Evolutionary conservation across 768 basidiomycete species (phyloP).

Genomic region (Pleurotus giganteus): DNA sequence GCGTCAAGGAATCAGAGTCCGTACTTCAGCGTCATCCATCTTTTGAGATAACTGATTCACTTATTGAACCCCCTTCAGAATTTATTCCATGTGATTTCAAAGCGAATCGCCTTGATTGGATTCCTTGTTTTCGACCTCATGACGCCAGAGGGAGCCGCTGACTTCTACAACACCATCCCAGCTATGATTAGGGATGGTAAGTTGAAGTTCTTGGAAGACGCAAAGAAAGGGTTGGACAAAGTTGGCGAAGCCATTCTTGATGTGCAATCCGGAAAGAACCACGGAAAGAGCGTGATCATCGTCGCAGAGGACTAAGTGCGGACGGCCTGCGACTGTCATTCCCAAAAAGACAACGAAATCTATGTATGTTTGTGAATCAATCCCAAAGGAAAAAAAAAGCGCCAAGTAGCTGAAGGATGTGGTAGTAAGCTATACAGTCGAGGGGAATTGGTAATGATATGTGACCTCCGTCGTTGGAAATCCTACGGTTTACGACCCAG

Average conservation of each 20-base stretch:
- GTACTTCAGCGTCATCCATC: conserved; percentile 18
- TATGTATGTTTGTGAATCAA: not conserved
- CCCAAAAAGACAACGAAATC: not conserved
- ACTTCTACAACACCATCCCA: conserved; percentile 42
- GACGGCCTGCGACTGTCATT: too few relatives aligned
- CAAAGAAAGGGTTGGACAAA: conserved; percentile 41
- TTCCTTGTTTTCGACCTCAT: conserved; percentile 29
- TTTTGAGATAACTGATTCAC: conserved; percentile 44
- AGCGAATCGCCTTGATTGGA: conserved; percentile 35
- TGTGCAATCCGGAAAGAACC: not conserved
- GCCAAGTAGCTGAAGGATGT: too few relatives aligned
- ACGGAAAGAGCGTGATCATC: conserved; percentile 7
- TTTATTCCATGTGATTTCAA: conserved; percentile 34
- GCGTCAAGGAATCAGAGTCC: conserved; percentile 6
- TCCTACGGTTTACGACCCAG: conserved; percentile 22
- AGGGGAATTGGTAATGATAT: too few relatives aligned
- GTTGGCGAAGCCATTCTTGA: conserved; percentile 30
- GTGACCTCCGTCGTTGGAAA: too few relatives aligned
- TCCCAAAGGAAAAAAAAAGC: too few relatives aligned
- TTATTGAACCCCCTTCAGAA: conserved; percentile 26
- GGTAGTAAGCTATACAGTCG: too few relatives aligned
- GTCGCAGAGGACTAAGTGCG: not conserved
- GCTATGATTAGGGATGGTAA: conserved; percentile 41
- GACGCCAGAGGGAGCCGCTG: conserved; percentile 31
- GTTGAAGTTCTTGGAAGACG: conserved; percentile 45